phyloP scores from a whole-genome alignment of 2,329 filamentous ascomycete species.

The Passalora sequoiae region DNA sequence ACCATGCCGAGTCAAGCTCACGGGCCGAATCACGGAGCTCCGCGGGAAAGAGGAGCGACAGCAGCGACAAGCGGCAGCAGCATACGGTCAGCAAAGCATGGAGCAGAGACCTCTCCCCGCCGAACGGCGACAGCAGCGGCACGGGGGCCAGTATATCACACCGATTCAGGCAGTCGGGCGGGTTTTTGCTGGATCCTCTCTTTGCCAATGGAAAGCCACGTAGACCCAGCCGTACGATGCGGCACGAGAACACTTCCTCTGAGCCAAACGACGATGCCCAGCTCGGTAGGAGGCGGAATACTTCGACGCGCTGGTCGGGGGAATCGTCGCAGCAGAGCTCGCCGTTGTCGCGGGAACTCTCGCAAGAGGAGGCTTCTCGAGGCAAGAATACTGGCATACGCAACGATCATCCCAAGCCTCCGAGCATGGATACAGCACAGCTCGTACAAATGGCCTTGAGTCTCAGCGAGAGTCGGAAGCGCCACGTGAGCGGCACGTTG shows the following conservation, averaged over 20 bases:
- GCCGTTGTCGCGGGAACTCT: constrained; percentile 27
- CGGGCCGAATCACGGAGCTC: constrained; percentile 26
- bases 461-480: constrained; percentile 71
- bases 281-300: constrained; percentile 17
- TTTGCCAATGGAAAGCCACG: constrained; percentile 22
- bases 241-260: constrained; percentile 18
- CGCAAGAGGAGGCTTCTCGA: constrained; percentile 10
- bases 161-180: constrained; percentile 34
- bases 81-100: constrained; percentile 5
- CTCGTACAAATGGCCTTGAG: constrained; percentile 91
- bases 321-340: constrained; percentile 28
- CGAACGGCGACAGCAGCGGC: constrained; percentile 7
- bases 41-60: constrained; percentile 13
- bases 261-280: constrained; percentile 18
- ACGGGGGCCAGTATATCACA: constrained; percentile 13
- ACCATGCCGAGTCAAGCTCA: constrained; percentile 26
- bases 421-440: constrained; percentile 75
- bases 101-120: constrained; percentile 5
- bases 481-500: constrained; percentile 56
- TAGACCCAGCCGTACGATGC: constrained; percentile 3
- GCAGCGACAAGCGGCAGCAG: constrained; percentile 9
- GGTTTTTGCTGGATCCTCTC: constrained; percentile 34
- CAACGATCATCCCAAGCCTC: constrained; percentile 5
- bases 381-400: constrained; percentile 8
- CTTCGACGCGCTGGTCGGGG: constrained; percentile 17